Percentiles rank a stretch among this genome's conserved stretches.
phyloP scores from a whole-genome alignment of 1,139 yeast species.

The Geotrichum fermentans region DNA sequence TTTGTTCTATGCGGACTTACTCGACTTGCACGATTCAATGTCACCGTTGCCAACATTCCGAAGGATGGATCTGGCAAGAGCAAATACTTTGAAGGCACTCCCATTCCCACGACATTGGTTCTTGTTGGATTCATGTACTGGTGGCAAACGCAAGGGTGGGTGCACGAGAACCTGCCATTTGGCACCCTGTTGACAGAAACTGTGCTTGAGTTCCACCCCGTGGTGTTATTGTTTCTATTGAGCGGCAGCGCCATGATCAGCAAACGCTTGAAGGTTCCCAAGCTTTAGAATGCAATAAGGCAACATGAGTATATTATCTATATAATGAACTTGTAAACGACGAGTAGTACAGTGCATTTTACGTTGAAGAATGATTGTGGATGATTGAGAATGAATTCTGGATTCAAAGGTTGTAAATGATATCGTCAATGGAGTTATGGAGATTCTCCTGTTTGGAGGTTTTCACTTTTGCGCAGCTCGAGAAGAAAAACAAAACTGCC shows the following conservation, averaged over 20 bases:
- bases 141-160: slow-evolving; percentile 46
- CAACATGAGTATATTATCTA: too few species aligned
- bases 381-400: too few species aligned
- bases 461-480: too few species aligned
- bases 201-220: slow-evolving; percentile 68
- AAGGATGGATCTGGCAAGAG: slow-evolving; percentile 78
- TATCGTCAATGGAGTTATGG: too few species aligned
- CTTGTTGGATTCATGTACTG: slow-evolving; percentile 70
- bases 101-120: slow-evolving; percentile 81
- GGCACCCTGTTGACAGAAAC: slow-evolving; percentile 51
- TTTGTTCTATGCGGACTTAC: slow-evolving; percentile 93
- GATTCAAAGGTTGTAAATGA: too few species aligned
- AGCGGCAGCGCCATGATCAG: slow-evolving; percentile 93
- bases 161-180: slow-evolving; percentile 53
- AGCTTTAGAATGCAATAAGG: slow-evolving; percentile 63
- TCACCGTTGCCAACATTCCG: slow-evolving; percentile 87
- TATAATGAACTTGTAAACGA: too few species aligned
- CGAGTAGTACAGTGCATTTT: too few species aligned
- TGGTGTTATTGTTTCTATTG: slow-evolving; percentile 57
- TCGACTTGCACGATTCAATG: slow-evolving; percentile 90
- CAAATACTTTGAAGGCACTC: slow-evolving; percentile 81
- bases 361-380: too few species aligned
- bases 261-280: slow-evolving; percentile 85
- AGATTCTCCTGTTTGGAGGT: too few species aligned
- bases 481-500: too few species aligned